Conservation (phyloP, 371 early-diverging fungal species). For the Sporodiniella umbellata region DNA sequence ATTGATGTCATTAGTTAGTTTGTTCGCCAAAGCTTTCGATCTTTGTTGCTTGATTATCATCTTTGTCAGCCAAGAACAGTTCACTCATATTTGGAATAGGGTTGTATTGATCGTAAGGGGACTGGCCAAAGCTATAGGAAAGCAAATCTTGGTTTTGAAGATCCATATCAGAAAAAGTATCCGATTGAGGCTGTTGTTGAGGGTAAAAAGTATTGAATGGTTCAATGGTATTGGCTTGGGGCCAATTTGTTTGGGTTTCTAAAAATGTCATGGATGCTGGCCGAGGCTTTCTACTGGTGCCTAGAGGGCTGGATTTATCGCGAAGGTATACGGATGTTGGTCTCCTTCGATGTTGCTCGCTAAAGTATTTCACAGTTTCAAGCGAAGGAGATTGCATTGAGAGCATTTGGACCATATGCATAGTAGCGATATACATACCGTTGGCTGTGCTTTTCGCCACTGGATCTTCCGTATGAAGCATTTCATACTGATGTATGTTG, state of each 20-base stretch:
- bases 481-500: conserved; percentile 37
- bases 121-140: not conserved
- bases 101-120: conserved; percentile 8
- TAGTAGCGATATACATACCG: conserved; percentile 20
- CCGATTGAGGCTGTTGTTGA: conserved; percentile 1
- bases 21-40: too few species aligned
- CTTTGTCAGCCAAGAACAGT: conserved; percentile 13
- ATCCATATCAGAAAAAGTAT: not conserved
- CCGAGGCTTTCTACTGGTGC: not conserved
- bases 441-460: conserved; percentile 15
- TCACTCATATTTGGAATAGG: conserved; percentile 24
- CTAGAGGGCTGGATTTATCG: not conserved
- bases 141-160: not conserved
- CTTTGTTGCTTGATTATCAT: not conserved
- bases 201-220: conserved; percentile 19
- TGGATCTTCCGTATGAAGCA: conserved; percentile 12
- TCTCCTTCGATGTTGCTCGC: not conserved
- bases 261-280: not conserved
- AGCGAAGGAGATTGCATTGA: conserved; percentile 31
- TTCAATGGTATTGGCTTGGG: not conserved
- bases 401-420: conserved; percentile 26
- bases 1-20: too few species aligned
- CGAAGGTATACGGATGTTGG: not conserved
- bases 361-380: conserved; percentile 17
- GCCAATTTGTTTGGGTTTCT: not conserved